Percentiles rank a stretch among this genome's conserved stretches.
Conservation (phyloP, 345 rosid species). For the Anacardium occidentale region DNA sequence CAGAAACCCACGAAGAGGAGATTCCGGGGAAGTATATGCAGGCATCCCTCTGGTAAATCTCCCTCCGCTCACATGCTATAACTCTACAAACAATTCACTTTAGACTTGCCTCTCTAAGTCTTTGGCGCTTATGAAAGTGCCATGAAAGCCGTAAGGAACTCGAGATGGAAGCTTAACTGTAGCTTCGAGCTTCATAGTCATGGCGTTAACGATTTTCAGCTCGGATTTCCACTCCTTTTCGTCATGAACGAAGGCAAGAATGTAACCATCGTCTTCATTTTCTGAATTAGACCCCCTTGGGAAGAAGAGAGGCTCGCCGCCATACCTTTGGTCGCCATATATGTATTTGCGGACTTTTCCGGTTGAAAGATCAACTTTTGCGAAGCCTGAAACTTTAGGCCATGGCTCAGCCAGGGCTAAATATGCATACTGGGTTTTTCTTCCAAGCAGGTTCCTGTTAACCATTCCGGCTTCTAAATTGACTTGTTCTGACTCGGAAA, state of each 20-base stretch:
- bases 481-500: conserved; percentile 49
- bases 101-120: conserved; percentile 55
- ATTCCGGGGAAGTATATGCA: conserved; percentile 73
- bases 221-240: conserved; percentile 75
- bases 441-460: conserved; percentile 67
- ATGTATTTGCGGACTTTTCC: conserved; percentile 57
- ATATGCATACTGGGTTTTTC: conserved; percentile 66
- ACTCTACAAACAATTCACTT: conserved; percentile 7
- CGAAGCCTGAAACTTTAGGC: conserved; percentile 88
- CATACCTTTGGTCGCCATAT: conserved; percentile 60
- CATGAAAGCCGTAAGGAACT: conserved; percentile 89
- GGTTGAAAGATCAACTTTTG: conserved; percentile 62
- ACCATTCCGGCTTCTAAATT: conserved; percentile 94
- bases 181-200: conserved; percentile 56
- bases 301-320: conserved; percentile 78
- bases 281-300: conserved; percentile 34
- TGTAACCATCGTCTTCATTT: conserved; percentile 61
- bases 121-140: conserved; percentile 56
- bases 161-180: conserved; percentile 69
- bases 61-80: conserved; percentile 15
- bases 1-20: conserved; percentile 35
- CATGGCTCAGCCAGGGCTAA: conserved; percentile 85
- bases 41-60: conserved; percentile 71
- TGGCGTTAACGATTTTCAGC: conserved; percentile 71
- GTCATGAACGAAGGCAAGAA: conserved; percentile 71